A percentile compares a stretch with the other conserved stretches of the same genome.
Evolutionary conservation across 148 eudicot species (phyloP).

Genomic region (Rhododendron williamsianum): DNA sequence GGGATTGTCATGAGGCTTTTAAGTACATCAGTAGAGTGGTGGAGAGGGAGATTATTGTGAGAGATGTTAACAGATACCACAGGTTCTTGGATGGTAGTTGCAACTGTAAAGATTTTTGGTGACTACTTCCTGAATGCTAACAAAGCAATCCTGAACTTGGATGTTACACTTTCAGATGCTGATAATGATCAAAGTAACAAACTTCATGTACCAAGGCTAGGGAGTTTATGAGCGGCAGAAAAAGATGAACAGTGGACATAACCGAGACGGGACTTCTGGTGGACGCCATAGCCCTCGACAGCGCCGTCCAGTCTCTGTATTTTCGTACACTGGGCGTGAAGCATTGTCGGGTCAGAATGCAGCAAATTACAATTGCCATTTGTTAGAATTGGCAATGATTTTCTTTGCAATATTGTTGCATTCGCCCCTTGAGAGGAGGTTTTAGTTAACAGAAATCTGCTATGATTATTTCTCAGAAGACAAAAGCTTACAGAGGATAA

Average conservation of each 20-base stretch:
- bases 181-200: background rate
- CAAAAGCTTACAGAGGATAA: background rate
- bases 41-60: conserved; percentile 59
- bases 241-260: background rate
- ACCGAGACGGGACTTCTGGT: background rate
- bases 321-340: background rate
- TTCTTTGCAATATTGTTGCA: background rate
- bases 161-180: background rate
- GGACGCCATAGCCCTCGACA: background rate
- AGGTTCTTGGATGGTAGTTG: conserved; percentile 51
- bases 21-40: conserved; percentile 51
- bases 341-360: background rate
- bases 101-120: conserved; percentile 64
- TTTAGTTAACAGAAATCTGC: background rate
- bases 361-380: background rate
- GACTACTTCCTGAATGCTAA: background rate
- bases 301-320: background rate
- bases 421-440: conserved; percentile 14
- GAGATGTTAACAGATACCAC: conserved; percentile 68
- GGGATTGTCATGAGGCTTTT: conserved; percentile 60
- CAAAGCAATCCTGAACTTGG: background rate
- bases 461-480: background rate
- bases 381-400: background rate
- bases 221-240: background rate
- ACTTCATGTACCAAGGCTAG: background rate